Evolutionary conservation across 2,329 filamentous ascomycete species (phyloP).

Genomic region (Chaetomium strumarium): DNA sequence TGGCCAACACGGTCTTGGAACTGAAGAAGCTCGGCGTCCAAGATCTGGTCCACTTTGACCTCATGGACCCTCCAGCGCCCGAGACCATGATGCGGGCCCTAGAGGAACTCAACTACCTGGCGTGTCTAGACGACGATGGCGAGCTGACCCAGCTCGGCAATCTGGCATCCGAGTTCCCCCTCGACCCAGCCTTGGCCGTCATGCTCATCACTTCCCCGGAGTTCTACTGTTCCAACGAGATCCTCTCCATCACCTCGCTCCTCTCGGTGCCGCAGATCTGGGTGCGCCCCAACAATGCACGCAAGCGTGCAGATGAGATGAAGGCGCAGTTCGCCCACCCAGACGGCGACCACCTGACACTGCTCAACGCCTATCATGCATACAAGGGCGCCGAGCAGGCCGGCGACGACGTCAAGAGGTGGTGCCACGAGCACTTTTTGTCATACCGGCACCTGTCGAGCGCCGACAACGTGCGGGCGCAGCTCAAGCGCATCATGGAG

Average conservation of each 20-base stretch:
- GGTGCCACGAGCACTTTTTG: constrained; percentile 96
- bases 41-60: constrained; percentile 94
- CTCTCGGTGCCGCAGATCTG: constrained; percentile 94
- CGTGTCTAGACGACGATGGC: constrained; percentile 93
- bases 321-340: constrained; percentile 88
- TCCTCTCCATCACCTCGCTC: constrained; percentile 87
- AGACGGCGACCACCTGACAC: constrained; percentile 91
- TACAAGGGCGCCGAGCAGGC: constrained; percentile 74
- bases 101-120: constrained; percentile 95
- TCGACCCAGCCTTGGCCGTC: constrained; percentile 89
- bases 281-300: constrained; percentile 74
- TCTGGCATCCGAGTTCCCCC: constrained; percentile 87
- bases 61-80: constrained; percentile 96
- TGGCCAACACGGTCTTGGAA: constrained; percentile 91
- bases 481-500: constrained; percentile 96
- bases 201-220: constrained; percentile 98
- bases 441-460: constrained; percentile 83
- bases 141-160: constrained; percentile 81
- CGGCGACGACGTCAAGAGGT: constrained; percentile 67
- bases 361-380: constrained; percentile 96
- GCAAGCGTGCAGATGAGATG: constrained; percentile 95
- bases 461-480: constrained; percentile 87
- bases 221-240: constrained; percentile 98
- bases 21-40: constrained; percentile 95
- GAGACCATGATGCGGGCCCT: constrained; percentile 98